These are phyloP conservation scores for Peziza echinospora DNA, from an alignment of 495 filamentous ascomycete genomes.

Conservation along the genomic window DNA sequence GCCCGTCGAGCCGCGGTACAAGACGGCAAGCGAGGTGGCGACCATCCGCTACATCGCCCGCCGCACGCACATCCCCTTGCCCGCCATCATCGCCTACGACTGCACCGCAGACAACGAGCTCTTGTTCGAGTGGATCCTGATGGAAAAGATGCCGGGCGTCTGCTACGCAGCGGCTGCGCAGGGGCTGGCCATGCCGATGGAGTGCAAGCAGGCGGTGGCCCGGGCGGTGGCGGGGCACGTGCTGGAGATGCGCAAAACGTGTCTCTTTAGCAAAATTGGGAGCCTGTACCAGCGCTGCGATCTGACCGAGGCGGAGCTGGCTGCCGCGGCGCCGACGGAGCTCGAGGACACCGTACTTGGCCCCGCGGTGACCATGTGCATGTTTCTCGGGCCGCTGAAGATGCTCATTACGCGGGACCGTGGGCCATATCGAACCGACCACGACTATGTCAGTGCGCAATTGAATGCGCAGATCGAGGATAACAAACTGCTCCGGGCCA, in stretches of 20 bases:
- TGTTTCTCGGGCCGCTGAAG: constrained; percentile 21
- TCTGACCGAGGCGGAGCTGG: neutral
- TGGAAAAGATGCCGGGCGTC: constrained; percentile 27
- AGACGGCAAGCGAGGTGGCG: constrained; percentile 33
- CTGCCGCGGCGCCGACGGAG: neutral
- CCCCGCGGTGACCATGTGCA: constrained; percentile 19
- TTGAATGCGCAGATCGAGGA: constrained; percentile 7
- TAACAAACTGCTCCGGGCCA: constrained; percentile 3
- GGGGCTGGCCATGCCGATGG: constrained; percentile 20
- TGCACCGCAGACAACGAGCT: constrained; percentile 26
- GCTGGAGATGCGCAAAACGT: constrained; percentile 13
- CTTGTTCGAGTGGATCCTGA: constrained; percentile 39
- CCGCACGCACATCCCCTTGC: constrained; percentile 30
- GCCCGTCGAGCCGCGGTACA: constrained; percentile 31
- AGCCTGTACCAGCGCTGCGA: constrained; percentile 15
- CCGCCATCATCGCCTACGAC: constrained; percentile 28
- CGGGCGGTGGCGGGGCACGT: constrained; percentile 22
- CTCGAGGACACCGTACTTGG: constrained; percentile 8
- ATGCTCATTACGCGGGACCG: constrained; percentile 6
- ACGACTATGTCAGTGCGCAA: constrained; percentile 17
- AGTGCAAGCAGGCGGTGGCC: constrained; percentile 22
- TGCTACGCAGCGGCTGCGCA: constrained; percentile 24
- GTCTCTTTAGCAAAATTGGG: constrained; percentile 22
- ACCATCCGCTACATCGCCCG: constrained; percentile 28
- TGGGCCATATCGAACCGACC: constrained; percentile 15